These are phyloP conservation scores for Erigeron canadensis DNA, from an alignment of 129 eudicot genomes.

Conservation along the genomic window DNA sequence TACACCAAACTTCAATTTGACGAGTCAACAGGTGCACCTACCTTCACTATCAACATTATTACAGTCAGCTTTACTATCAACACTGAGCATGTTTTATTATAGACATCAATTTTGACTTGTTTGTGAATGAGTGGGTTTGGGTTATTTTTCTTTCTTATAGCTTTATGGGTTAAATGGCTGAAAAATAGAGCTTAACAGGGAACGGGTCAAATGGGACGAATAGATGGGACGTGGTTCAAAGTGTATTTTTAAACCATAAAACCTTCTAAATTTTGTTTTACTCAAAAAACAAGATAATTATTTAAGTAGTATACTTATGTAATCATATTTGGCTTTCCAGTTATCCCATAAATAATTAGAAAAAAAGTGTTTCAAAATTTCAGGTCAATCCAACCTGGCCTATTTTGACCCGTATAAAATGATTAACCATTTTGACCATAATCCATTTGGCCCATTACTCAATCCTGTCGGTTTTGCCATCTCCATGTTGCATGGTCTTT, in stretches of 20 bases:
- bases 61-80: background rate
- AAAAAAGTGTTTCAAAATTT: background rate
- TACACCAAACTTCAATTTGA: conserved; percentile 63
- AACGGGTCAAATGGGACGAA: background rate
- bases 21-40: conserved; percentile 68
- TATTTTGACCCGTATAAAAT: background rate
- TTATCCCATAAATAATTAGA: background rate
- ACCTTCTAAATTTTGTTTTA: background rate
- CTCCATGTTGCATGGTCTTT: background rate
- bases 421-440: background rate
- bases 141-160: background rate
- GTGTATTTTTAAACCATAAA: background rate
- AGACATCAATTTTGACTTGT: background rate
- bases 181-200: background rate
- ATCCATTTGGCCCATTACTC: background rate
- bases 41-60: background rate
- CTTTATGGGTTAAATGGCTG: background rate
- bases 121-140: background rate
- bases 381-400: background rate
- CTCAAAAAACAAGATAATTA: too few species aligned
- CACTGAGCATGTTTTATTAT: background rate
- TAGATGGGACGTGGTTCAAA: background rate
- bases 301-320: background rate
- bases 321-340: background rate
- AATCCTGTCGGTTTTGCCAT: background rate